Evolutionary conservation across 1,284 basidiomycete genomes (phyloP).

Genomic region (Afroboletus lepidellus): DNA sequence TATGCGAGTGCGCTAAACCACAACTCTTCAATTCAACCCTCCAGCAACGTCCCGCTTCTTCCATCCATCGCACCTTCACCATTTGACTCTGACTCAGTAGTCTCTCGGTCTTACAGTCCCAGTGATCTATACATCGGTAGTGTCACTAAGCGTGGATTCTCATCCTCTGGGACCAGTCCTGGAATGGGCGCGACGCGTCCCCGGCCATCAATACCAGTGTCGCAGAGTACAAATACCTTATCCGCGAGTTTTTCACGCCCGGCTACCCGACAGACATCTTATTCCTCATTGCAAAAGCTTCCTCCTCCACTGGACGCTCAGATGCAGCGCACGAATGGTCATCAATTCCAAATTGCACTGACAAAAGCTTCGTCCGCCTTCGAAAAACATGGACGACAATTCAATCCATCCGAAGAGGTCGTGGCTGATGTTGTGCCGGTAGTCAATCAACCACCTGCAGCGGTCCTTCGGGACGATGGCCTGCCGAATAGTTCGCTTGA

Average conservation of each 20-base stretch:
- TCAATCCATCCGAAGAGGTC: too few species aligned
- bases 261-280: not conserved
- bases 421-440: not conserved
- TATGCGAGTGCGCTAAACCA: conserved; percentile 29
- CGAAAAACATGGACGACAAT: too few species aligned
- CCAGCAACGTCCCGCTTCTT: conserved; percentile 3
- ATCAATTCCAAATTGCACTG: not conserved
- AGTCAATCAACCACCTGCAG: not conserved
- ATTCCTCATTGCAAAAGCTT: not conserved
- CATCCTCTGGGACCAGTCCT: not conserved
- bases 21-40: conserved; percentile 2
- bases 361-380: not conserved
- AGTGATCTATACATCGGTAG: conserved; percentile 22
- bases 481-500: not conserved
- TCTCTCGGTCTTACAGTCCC: conserved; percentile 8
- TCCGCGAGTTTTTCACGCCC: not conserved
- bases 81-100: conserved; percentile 1
- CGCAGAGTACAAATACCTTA: not conserved
- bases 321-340: not conserved
- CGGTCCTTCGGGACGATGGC: not conserved
- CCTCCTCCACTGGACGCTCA: not conserved
- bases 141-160: conserved; percentile 6
- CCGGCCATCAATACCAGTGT: not conserved
- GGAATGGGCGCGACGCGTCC: not conserved
- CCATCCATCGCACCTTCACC: conserved; percentile 5